Conservation (phyloP, 768 basidiomycete species). For the Suillus sp. region DNA sequence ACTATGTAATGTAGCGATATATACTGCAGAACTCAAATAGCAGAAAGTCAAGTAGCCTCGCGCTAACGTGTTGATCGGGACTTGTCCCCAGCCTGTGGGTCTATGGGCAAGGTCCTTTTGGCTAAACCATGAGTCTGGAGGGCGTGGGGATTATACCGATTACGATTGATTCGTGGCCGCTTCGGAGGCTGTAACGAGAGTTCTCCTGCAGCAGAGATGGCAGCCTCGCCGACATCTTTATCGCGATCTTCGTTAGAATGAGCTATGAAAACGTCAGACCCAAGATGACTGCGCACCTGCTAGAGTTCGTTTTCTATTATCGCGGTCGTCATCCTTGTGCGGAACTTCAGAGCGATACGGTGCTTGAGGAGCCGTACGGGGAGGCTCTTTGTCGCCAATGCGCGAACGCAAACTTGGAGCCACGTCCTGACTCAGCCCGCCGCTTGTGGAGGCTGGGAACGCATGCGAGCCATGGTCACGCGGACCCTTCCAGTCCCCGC, state of each 20-base stretch:
- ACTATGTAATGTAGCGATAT: conserved; percentile 25
- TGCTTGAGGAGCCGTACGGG: conserved; percentile 42
- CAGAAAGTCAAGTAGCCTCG: neutral
- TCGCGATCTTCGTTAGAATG: conserved; percentile 55
- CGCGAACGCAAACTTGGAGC: conserved; percentile 53
- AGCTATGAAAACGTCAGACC: conserved; percentile 14
- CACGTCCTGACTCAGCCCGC: conserved; percentile 25
- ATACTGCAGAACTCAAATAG: conserved; percentile 16
- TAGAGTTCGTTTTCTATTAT: conserved; percentile 65
- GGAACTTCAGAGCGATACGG: conserved; percentile 48
- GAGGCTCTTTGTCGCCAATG: conserved; percentile 60
- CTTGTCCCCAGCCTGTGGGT: conserved; percentile 62
- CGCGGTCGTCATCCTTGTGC: conserved; percentile 64
- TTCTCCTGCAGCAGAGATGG: conserved; percentile 40
- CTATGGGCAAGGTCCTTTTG: conserved; percentile 62
- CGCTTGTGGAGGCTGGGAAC: conserved; percentile 23
- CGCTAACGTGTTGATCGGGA: conserved; percentile 33
- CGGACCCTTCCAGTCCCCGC: conserved; percentile 53
- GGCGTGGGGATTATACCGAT: conserved; percentile 44
- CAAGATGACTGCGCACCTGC: conserved; percentile 53
- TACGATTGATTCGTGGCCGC: conserved; percentile 59
- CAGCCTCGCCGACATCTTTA: conserved; percentile 49
- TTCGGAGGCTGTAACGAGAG: conserved; percentile 49
- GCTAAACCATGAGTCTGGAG: conserved; percentile 48
- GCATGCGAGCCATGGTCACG: conserved; percentile 34